Evolutionary conservation across 2,329 filamentous ascomycete species (phyloP), one percentile per base, ranked within the genome.

Genomic region (Colletotrichum phormii): DNA sequence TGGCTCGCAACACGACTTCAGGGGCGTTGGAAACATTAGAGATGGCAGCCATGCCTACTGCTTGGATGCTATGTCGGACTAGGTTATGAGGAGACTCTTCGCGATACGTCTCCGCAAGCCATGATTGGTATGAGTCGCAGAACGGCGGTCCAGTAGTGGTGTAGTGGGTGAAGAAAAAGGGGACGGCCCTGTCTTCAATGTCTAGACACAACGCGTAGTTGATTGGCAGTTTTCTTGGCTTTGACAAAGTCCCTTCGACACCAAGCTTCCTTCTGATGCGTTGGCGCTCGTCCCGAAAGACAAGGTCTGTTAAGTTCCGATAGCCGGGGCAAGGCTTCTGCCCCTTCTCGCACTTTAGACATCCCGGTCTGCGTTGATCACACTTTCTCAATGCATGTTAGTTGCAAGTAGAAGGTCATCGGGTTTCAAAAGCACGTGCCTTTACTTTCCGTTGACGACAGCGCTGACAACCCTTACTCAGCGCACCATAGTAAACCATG

Each of bases 391-490:
- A 12, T 26, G 2, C 26, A 15, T 42, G 9, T 58, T 37, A n/a
- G 24, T 22, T 42, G 22, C 22, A 33, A 55, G 26, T 24, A 5
- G 9, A 22, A 35, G 9, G 33, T 49, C 42, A 9, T n/a, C 31
- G 31, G 18, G 37, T 1, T 61, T 57, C 3, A 18, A 37, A 18
- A 46, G 4, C 29, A 67, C 71, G 37, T 76, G 62, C 77, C 76
- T 77, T 78, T 62, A 80, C 66, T 54, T 79, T 79, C 11, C 76
- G 77, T 59, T 74, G 71, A 24, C 77, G 78, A 66, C 77, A 79
- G 26, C 76, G 75, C 60, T 79, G 72, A 53, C 78, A 79, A 35
- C 78, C 77, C 73, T 76, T 77, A 60, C 77, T 78, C 31, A 76
- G 57, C 7, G 31, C 63, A 12, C 77, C 77, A 62, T 77, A 74